Conservation (phyloP, 495 filamentous ascomycete genomes). For the Staphylotrichum tortipilum region DNA sequence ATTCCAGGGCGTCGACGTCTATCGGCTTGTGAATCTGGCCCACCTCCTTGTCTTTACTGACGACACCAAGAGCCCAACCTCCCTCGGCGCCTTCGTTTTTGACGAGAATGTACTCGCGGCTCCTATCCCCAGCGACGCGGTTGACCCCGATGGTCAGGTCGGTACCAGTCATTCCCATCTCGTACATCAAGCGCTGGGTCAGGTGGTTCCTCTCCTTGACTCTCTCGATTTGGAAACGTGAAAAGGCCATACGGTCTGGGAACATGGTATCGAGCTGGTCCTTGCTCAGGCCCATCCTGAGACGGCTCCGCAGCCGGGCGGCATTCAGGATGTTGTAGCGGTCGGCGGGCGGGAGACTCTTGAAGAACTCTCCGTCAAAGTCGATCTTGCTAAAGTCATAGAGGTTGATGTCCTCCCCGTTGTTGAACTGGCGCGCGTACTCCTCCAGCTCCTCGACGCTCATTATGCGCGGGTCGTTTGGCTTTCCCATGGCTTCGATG, state of each 20-base stretch:
- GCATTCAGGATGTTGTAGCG: slow-evolving; percentile 97
- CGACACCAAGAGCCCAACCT: slow-evolving; percentile 94
- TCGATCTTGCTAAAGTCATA: slow-evolving; percentile 99
- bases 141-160: slow-evolving; percentile 56
- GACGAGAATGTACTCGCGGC: slow-evolving; percentile 88
- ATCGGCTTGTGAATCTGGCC: slow-evolving; percentile 76
- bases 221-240: slow-evolving; percentile 88
- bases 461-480: slow-evolving; percentile 92
- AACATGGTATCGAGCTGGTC: slow-evolving; percentile 95
- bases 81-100: slow-evolving; percentile 92
- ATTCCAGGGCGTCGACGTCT: slow-evolving; percentile 68
- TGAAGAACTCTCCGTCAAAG: slow-evolving; percentile 88
- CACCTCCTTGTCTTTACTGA: slow-evolving; percentile 66
- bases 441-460: slow-evolving; percentile 84
- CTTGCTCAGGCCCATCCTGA: slow-evolving; percentile 93
- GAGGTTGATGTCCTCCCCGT: slow-evolving; percentile 91
- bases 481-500: slow-evolving; percentile 75
- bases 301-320: slow-evolving; percentile 70
- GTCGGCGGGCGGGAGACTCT: slow-evolving; percentile 78
- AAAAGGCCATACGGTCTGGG: slow-evolving; percentile 95
- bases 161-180: slow-evolving; percentile 77
- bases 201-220: slow-evolving; percentile 86
- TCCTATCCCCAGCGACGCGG: slow-evolving; percentile 81
- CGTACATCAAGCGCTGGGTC: slow-evolving; percentile 91
- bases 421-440: slow-evolving; percentile 84